Conservation (phyloP, 306 rosid genomes). For the Hippophae tibetana region DNA sequence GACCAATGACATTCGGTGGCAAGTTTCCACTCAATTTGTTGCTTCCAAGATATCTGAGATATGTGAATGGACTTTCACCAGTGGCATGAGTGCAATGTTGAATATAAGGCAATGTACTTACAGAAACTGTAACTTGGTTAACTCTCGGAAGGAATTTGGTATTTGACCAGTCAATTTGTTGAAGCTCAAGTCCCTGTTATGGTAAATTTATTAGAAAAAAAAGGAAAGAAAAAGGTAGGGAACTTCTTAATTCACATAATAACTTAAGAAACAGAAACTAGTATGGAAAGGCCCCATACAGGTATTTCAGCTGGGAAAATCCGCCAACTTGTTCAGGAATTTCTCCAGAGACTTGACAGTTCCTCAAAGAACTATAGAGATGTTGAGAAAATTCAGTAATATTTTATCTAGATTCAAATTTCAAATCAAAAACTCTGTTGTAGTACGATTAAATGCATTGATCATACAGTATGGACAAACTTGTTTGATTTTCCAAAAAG, state of each 20-base stretch:
- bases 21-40: constrained; percentile 28
- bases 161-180: constrained; percentile 25
- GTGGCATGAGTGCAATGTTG: neutral
- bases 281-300: constrained; percentile 14
- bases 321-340: constrained; percentile 22
- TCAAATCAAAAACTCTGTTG: neutral
- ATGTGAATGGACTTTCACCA: neutral
- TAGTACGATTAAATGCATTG: neutral
- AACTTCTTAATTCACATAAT: neutral
- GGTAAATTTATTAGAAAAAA: constrained; percentile 1
- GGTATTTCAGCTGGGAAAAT: constrained; percentile 18
- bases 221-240: neutral
- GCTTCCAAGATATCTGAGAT: constrained; percentile 29
- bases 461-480: constrained; percentile 28
- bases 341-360: constrained; percentile 15
- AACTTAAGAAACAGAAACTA: neutral
- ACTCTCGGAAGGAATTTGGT: constrained; percentile 27
- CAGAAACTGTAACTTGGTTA: constrained; percentile 21
- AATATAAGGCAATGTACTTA: constrained; percentile 11
- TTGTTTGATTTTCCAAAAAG: constrained; percentile 24
- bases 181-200: constrained; percentile 28
- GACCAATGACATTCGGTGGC: constrained; percentile 18
- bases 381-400: neutral
- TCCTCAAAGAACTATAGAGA: constrained; percentile 22
- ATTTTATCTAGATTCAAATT: neutral